These are phyloP conservation scores for Acacia melanoxylon DNA, from an alignment of 306 rosid genomes.

Conservation along the genomic window DNA sequence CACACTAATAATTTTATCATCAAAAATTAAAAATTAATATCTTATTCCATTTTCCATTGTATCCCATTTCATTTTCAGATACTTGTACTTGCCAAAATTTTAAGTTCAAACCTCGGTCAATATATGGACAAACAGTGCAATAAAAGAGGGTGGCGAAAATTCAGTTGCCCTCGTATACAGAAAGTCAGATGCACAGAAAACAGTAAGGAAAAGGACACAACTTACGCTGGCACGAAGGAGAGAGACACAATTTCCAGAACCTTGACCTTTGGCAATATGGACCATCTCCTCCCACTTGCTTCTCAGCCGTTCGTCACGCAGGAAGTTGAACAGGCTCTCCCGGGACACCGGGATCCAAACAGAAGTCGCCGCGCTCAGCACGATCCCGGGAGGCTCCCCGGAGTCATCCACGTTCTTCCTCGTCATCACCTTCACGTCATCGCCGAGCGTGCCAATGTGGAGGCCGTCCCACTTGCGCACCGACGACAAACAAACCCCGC, in stretches of 20 bases:
- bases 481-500: slow-evolving; percentile 65
- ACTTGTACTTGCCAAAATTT: neutral
- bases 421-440: slow-evolving; percentile 63
- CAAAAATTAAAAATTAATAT: too few relatives aligned
- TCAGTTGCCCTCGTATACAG: too few relatives aligned
- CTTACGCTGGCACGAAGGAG: slow-evolving; percentile 66
- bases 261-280: slow-evolving; percentile 58
- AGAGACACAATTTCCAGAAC: slow-evolving; percentile 62
- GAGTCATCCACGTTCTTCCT: slow-evolving; percentile 51
- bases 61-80: neutral
- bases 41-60: neutral
- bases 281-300: slow-evolving; percentile 79
- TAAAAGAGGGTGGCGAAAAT: neutral
- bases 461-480: slow-evolving; percentile 61
- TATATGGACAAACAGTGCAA: neutral
- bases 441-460: slow-evolving; percentile 40
- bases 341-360: slow-evolving; percentile 73
- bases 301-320: slow-evolving; percentile 55
- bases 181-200: neutral
- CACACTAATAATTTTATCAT: neutral
- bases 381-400: slow-evolving; percentile 61
- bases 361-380: slow-evolving; percentile 78
- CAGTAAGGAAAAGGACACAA: neutral
- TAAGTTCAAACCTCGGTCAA: neutral
- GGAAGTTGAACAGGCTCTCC: slow-evolving; percentile 58